Conservation (phyloP, 441 rosid species). For the Viola pubescens region DNA sequence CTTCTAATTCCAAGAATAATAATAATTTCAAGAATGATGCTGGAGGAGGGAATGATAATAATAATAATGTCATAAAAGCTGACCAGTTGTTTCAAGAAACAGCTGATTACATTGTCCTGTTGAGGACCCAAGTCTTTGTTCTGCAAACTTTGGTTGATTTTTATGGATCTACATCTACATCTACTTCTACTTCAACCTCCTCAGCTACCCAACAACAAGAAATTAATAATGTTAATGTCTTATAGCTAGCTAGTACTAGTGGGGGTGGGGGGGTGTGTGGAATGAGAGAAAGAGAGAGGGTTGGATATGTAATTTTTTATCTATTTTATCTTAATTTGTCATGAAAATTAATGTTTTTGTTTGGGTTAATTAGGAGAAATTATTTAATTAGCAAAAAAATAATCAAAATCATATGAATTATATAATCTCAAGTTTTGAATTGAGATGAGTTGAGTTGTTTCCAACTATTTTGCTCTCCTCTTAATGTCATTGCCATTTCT, state of each 20-base stretch:
- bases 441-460: too few species aligned
- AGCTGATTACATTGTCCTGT: slow-evolving; percentile 46
- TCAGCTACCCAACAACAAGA: neutral
- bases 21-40: too few species aligned
- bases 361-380: too few species aligned
- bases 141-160: slow-evolving; percentile 38
- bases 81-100: slow-evolving; percentile 50
- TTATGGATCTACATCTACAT: slow-evolving; percentile 25
- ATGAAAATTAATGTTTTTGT: too few species aligned
- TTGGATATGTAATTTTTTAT: too few species aligned
- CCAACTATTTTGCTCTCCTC: too few species aligned
- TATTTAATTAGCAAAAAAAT: too few species aligned
- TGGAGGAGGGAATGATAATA: neutral
- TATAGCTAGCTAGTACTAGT: neutral
- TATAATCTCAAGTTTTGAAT: too few species aligned
- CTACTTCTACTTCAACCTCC: neutral
- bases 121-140: slow-evolving; percentile 38
- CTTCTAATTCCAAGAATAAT: neutral
- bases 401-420: too few species aligned
- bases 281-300: neutral
- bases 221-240: too few species aligned
- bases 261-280: neutral
- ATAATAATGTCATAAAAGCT: slow-evolving; percentile 24
- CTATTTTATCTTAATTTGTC: too few species aligned
- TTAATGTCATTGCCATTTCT: too few species aligned